Evolutionary conservation across 1,284 basidiomycete species (phyloP), one percentile per base, ranked within the genome.

Genomic region (Sporisorium graminicola): DNA sequence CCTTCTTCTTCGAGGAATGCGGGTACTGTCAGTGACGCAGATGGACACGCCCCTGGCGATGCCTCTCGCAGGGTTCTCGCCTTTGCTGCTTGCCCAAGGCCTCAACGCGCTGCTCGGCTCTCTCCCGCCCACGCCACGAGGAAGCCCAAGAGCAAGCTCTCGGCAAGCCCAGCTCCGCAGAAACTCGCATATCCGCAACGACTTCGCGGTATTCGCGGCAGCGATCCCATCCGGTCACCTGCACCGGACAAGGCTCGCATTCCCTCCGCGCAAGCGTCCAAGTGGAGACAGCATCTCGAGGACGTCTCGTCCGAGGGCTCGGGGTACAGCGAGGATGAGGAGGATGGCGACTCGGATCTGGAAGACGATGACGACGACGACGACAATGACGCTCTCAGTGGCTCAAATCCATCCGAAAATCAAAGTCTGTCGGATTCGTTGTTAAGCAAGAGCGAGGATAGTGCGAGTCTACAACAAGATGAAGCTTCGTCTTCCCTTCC

Each of bases 241-340:
- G 75, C 75, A 7, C 70, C 74, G 9, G 57, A 61, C 40, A 52
- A 29, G 22, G 44, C 56, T 2, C 55, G 44, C n/a, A 7, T 26
- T 5, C 5, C 50, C n/a, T 13, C 51, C 0, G 35, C 51, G 16
- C 37, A 54, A 14, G 50, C 53, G 7, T 35, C 42, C 14, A 27
- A 27, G 14, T 65, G 65, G 66, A 37, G 55, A 16, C 31, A 54
- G 10, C 37, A 22, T 18, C 55, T 42, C 2, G 47, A 57, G 9
- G 56, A 58, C 49, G 49, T 61, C 14, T 65, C 64, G 2, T 58
- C 51, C 0, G 67, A 69, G 14, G 66, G 50, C 14, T 77, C 75
- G 0, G 75, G 75, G 22, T 77, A 77, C 43, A 77, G 75, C 54
- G 75, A 77, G 43, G 74, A 77, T 33, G 70, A 77, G 33, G 74